Percentiles rank a stretch among this genome's conserved stretches.
phyloP scores from a whole-genome alignment of 176 grass and related monocot species.

The Carex pumila region DNA sequence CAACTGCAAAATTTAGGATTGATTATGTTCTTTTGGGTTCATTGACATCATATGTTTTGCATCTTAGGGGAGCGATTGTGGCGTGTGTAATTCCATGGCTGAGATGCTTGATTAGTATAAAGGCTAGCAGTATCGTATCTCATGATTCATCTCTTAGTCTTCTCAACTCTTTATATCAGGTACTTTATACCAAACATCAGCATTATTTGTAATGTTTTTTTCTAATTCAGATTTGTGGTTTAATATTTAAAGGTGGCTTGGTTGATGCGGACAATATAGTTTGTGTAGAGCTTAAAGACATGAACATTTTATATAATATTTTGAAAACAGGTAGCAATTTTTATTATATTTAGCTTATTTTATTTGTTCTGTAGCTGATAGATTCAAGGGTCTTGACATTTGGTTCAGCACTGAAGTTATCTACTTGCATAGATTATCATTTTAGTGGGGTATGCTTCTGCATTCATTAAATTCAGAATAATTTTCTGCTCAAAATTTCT shows the following conservation, averaged over 20 bases:
- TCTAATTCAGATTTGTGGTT: background rate
- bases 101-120: slow-evolving; percentile 58
- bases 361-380: slow-evolving; percentile 50
- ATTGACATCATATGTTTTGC: slow-evolving; percentile 7
- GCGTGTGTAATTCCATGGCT: slow-evolving; percentile 76
- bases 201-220: background rate
- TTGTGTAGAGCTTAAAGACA: background rate
- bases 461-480: background rate
- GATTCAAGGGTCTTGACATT: slow-evolving; percentile 82
- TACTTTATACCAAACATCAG: slow-evolving; percentile 11
- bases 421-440: slow-evolving; percentile 64
- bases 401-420: slow-evolving; percentile 59
- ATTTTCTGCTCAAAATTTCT: background rate
- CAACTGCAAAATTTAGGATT: background rate
- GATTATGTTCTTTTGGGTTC: background rate
- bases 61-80: slow-evolving; percentile 46
- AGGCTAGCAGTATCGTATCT: slow-evolving; percentile 72
- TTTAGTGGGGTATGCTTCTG: slow-evolving; percentile 46
- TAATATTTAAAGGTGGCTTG: background rate
- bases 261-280: background rate
- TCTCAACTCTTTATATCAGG: slow-evolving; percentile 89
- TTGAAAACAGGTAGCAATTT: background rate
- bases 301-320: background rate
- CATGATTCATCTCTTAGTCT: slow-evolving; percentile 69
- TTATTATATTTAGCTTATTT: slow-evolving; percentile 10